Conservation (phyloP, 345 rosid species). For the Gossypium mustelinum region DNA sequence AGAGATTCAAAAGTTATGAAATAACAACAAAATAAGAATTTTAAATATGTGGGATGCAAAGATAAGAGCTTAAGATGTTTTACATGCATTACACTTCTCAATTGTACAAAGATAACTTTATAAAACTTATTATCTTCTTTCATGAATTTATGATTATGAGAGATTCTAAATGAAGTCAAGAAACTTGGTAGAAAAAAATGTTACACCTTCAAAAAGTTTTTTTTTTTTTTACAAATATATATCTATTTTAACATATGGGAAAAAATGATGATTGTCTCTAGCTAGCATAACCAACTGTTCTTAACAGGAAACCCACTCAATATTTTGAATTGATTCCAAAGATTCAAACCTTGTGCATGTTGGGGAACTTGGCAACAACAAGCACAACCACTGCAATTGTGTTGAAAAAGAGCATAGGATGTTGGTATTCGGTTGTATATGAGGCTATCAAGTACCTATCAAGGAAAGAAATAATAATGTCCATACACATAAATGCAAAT, state of each 20-base stretch:
- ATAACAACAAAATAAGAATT: not conserved
- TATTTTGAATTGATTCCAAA: slow-evolving; percentile 79
- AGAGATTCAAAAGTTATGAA: not conserved
- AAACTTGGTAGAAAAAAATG: not conserved
- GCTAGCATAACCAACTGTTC: no score
- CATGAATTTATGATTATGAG: not conserved
- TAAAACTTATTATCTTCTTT: slow-evolving; percentile 22
- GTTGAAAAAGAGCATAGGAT: slow-evolving; percentile 90
- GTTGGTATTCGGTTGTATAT: slow-evolving; percentile 84
- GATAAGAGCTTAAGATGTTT: not conserved
- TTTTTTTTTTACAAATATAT: no score
- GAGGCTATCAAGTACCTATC: slow-evolving; percentile 92
- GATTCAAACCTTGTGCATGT: slow-evolving; percentile 98
- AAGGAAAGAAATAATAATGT: not conserved
- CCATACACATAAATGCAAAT: no score
- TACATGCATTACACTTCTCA: slow-evolving; percentile 11
- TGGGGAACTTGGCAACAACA: slow-evolving; percentile 94
- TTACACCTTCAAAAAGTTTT: slow-evolving; percentile 14
- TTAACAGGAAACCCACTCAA: no score
- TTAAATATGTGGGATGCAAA: not conserved
- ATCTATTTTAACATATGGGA: no score
- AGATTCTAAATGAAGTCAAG: slow-evolving; percentile 16
- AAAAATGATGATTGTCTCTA: no score
- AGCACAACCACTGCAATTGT: slow-evolving; percentile 77
- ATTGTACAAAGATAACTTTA: slow-evolving; percentile 28